Evolutionary conservation across 2,329 filamentous ascomycete genomes (phyloP).

Genomic region (Colletotrichum orbiculare): DNA sequence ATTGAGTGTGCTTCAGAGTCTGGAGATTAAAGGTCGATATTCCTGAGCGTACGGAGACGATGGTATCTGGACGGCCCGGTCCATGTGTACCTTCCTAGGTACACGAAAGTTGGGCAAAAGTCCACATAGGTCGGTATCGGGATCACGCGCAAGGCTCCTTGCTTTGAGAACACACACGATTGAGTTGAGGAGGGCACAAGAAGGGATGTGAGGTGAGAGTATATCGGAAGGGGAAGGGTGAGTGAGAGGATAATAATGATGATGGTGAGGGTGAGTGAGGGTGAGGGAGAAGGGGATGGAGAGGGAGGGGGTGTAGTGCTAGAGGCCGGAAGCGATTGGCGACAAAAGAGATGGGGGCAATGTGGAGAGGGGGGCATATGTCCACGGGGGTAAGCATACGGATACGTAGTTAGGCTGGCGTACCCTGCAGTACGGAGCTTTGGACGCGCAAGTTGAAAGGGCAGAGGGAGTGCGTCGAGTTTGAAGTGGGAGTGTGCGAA

Average conservation of each 20-base stretch:
- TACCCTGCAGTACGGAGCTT: slow-evolving; percentile 4
- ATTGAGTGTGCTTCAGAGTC: slow-evolving; percentile 14
- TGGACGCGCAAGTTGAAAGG: slow-evolving; percentile 13
- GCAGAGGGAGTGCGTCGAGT: slow-evolving; percentile 9
- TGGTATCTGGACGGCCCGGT: slow-evolving; percentile 24
- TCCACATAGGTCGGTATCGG: slow-evolving; percentile 19
- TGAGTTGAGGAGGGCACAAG: background rate
- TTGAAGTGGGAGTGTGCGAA: slow-evolving; percentile 20
- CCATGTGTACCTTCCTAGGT: background rate
- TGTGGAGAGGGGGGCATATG: background rate
- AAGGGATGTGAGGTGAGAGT: too few species aligned
- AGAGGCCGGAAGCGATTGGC: slow-evolving; percentile 7
- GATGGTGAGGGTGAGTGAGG: slow-evolving; percentile 24
- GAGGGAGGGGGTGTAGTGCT: slow-evolving; percentile 8
- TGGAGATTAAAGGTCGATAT: slow-evolving; percentile 33
- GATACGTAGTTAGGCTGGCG: slow-evolving; percentile 3
- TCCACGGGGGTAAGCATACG: slow-evolving; percentile 17
- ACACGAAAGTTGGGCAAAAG: background rate
- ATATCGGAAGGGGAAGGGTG: too few species aligned
- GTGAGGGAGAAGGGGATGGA: background rate
- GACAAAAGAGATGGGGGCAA: slow-evolving; percentile 16
- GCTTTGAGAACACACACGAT: slow-evolving; percentile 32
- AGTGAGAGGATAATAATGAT: background rate
- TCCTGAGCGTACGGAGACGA: slow-evolving; percentile 22
- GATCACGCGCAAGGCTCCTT: slow-evolving; percentile 30